A percentile compares a stretch with the other conserved stretches of the same genome.
phyloP scores from a whole-genome alignment of 495 filamentous ascomycete species.

The Durotheca rogersii region DNA sequence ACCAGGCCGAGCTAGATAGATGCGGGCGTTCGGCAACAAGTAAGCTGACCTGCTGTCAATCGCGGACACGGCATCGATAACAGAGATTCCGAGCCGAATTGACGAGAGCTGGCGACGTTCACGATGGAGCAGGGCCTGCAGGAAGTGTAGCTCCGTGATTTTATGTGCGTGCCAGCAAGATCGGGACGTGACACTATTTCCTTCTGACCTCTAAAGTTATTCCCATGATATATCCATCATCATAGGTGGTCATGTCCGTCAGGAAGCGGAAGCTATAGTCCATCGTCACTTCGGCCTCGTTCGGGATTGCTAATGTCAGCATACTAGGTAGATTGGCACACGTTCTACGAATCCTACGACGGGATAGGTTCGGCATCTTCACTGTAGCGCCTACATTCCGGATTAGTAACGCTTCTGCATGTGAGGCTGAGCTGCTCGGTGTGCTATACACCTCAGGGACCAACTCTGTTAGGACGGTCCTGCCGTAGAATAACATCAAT shows the following conservation, averaged over 20 bases:
- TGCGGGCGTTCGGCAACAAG: too few relatives aligned
- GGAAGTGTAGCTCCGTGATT: too few relatives aligned
- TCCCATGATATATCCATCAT: too few relatives aligned
- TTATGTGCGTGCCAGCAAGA: background rate
- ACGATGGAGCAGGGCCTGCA: background rate
- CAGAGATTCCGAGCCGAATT: background rate
- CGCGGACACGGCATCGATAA: too few relatives aligned
- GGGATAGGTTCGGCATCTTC: slow-evolving; percentile 15
- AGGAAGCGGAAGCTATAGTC: too few relatives aligned
- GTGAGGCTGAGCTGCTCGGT: too few relatives aligned
- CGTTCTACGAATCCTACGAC: slow-evolving; percentile 1
- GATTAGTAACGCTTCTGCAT: slow-evolving; percentile 6
- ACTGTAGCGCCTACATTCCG: slow-evolving; percentile 1
- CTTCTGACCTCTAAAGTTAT: background rate
- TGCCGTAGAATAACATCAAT: too few relatives aligned
- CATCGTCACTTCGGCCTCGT: slow-evolving; percentile 7
- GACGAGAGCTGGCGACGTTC: too few relatives aligned
- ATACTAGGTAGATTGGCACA: background rate
- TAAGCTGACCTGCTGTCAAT: too few relatives aligned
- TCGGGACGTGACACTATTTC: background rate
- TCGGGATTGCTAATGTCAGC: slow-evolving; percentile 11
- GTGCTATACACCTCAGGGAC: too few relatives aligned
- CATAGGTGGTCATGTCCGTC: too few relatives aligned
- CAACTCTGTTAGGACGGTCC: too few relatives aligned
- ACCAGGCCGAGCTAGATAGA: background rate